phyloP scores from a whole-genome alignment of 2,329 filamentous ascomycete species.

The Cryphonectria parasitica region DNA sequence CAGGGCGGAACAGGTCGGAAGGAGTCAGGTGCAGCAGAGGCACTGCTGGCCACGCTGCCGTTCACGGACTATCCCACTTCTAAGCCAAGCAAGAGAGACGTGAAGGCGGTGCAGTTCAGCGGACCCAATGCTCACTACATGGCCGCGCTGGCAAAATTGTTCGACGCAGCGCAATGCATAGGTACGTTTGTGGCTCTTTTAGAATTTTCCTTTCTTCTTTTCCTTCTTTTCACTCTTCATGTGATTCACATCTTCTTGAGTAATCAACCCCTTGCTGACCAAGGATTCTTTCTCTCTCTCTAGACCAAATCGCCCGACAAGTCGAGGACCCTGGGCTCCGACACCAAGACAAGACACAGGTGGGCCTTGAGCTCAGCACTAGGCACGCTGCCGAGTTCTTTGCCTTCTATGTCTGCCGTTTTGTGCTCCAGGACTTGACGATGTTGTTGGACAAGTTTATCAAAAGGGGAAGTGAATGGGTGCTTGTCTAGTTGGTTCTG shows the following conservation, averaged over 20 bases:
- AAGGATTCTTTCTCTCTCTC: not conserved
- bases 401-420: conserved; percentile 93
- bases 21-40: conserved; percentile 44
- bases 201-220: too few species aligned
- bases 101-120: conserved; percentile 69
- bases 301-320: conserved; percentile 94
- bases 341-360: conserved; percentile 90
- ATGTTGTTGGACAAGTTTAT: conserved; percentile 94
- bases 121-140: conserved; percentile 92
- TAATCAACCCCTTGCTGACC: conserved; percentile 8
- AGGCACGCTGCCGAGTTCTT: conserved; percentile 97
- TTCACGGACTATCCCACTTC: conserved; percentile 72
- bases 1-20: conserved; percentile 45
- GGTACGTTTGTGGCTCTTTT: conserved; percentile 60
- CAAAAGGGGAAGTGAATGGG: conserved; percentile 96
- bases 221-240: not conserved
- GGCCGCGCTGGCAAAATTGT: conserved; percentile 84
- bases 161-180: conserved; percentile 89
- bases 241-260: not conserved
- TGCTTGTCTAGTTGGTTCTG: conserved; percentile 47
- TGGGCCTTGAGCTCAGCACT: conserved; percentile 90
- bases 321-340: conserved; percentile 93
- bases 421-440: conserved; percentile 84
- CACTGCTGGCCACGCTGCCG: conserved; percentile 68
- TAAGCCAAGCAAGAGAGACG: conserved; percentile 72